Percentiles rank a stretch among this genome's conserved stretches.
These are phyloP conservation scores for Triadica sebifera DNA, from an alignment of 345 rosid genomes.

Conservation along the genomic window DNA sequence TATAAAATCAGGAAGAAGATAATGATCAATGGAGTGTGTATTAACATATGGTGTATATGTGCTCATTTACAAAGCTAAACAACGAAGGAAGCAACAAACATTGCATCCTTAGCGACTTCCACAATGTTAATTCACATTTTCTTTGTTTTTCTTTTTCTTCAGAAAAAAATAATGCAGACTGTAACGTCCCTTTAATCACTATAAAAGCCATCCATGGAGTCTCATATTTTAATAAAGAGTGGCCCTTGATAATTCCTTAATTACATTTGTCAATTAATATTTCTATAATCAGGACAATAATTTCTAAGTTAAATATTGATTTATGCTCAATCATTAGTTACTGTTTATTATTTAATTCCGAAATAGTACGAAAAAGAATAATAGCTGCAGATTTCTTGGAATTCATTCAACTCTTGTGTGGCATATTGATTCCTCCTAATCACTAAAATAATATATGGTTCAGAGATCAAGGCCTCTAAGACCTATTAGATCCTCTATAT, in stretches of 20 bases:
- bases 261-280: not conserved
- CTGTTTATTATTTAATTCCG: not conserved
- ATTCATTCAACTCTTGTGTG: not conserved
- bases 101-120: not conserved
- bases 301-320: not conserved
- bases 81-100: constrained; percentile 13
- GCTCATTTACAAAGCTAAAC: no score
- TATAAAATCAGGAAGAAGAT: no score
- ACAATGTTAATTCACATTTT: not conserved
- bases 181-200: constrained; percentile 16
- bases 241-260: not conserved
- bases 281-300: not conserved
- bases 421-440: not conserved
- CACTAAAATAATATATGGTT: not conserved
- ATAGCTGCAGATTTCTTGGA: not conserved
- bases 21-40: no score
- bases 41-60: no score
- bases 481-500: no score
- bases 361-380: not conserved
- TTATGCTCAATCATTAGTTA: not conserved
- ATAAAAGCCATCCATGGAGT: constrained; percentile 11
- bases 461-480: no score
- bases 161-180: not conserved
- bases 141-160: no score
- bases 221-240: no score